Percentiles rank a stretch among this genome's conserved stretches.
These are phyloP conservation scores for Strobilomyces confusus DNA, from an alignment of 768 basidiomycete genomes.

Conservation along the genomic window DNA sequence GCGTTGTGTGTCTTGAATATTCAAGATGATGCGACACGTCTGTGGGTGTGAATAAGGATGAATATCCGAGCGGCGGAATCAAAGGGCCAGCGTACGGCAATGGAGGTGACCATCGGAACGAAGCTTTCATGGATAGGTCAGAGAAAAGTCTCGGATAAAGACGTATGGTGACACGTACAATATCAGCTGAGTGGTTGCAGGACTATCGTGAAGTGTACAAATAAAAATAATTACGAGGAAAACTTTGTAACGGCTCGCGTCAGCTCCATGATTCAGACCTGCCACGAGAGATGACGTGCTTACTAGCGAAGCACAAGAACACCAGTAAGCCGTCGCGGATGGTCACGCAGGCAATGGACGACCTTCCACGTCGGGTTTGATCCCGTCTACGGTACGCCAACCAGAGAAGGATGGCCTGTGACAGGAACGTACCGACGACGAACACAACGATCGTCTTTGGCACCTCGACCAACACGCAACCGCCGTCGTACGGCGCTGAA, in stretches of 20 bases:
- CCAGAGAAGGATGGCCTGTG: conserved; percentile 19
- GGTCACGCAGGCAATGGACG: conserved; percentile 15
- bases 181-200: conserved; percentile 6
- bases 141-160: background rate
- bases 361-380: background rate
- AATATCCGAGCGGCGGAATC: background rate
- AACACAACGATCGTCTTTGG: conserved; percentile 5
- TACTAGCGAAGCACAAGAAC: conserved; percentile 14
- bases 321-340: conserved; percentile 22
- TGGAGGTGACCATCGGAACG: conserved; percentile 15
- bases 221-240: conserved; percentile 11
- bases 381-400: conserved; percentile 16
- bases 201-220: background rate
- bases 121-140: conserved; percentile 11
- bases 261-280: background rate
- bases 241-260: conserved; percentile 3
- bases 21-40: conserved; percentile 19
- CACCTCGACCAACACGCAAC: conserved; percentile 6
- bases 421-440: conserved; percentile 3
- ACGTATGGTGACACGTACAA: conserved; percentile 5
- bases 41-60: background rate
- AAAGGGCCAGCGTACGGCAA: conserved; percentile 11
- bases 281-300: background rate
- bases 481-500: conserved; percentile 7
- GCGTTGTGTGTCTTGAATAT: conserved; percentile 7